Evolutionary conservation across 306 rosid species (phyloP).

Genomic region (Trifolium fragiferum): DNA sequence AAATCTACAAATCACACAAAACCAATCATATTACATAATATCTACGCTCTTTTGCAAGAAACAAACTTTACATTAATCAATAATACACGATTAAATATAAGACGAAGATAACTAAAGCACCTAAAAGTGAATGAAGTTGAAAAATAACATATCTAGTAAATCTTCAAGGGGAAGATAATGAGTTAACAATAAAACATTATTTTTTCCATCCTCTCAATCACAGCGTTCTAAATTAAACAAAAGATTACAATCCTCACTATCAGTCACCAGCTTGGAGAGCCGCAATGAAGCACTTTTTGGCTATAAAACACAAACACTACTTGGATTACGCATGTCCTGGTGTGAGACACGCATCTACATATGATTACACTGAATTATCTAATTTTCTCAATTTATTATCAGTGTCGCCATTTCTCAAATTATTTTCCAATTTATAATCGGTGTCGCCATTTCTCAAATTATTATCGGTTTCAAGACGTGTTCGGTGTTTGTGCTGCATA

Average conservation of each 20-base stretch:
- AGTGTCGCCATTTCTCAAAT: no score
- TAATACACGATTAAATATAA: not conserved
- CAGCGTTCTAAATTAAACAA: slow-evolving; percentile 19
- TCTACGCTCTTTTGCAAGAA: not conserved
- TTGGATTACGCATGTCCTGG: no score
- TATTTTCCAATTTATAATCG: no score
- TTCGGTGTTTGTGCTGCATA: no score
- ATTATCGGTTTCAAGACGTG: no score
- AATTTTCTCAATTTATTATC: no score
- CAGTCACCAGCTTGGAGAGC: not conserved
- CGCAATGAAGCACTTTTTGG: slow-evolving; percentile 5
- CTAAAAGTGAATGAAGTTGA: not conserved
- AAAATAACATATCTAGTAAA: slow-evolving; percentile 28
- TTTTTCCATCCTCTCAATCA: not conserved
- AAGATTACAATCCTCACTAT: slow-evolving; percentile 11
- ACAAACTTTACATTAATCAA: not conserved
- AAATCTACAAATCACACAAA: slow-evolving; percentile 24
- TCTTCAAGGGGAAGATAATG: not conserved
- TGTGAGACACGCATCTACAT: no score
- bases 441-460: no score
- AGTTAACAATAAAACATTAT: not conserved
- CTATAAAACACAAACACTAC: no score
- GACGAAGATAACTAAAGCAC: slow-evolving; percentile 9
- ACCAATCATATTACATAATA: slow-evolving; percentile 2
- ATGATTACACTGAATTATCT: no score